Percentiles rank a stretch among this genome's conserved stretches.
These are phyloP conservation scores for Nidula microcarpa DNA, from an alignment of 768 basidiomycete genomes.

Conservation along the genomic window DNA sequence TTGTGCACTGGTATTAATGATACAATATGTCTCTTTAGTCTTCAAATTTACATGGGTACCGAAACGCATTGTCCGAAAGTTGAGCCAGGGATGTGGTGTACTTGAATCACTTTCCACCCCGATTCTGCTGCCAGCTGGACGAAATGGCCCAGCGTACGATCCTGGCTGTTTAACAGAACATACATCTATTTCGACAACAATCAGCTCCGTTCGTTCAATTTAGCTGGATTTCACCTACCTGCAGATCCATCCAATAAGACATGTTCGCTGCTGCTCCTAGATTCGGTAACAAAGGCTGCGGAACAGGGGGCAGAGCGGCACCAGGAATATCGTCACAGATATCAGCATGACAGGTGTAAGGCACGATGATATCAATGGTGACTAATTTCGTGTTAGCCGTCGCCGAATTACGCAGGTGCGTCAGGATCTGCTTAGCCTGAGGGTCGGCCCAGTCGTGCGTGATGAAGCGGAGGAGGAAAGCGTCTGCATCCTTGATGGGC, in stretches of 20 bases:
- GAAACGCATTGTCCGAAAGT: background rate
- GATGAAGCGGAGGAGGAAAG: slow-evolving; percentile 54
- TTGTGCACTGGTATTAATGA: no score
- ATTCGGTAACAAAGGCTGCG: background rate
- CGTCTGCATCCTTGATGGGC: slow-evolving; percentile 30
- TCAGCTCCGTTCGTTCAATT: background rate
- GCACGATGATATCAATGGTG: background rate
- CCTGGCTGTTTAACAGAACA: background rate
- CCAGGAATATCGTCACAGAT: background rate
- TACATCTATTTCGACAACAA: background rate
- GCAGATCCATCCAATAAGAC: background rate
- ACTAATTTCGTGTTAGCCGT: background rate
- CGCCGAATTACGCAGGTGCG: background rate
- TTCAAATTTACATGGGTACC: background rate
- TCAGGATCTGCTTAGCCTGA: background rate
- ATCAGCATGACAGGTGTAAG: background rate
- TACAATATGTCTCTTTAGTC: no score
- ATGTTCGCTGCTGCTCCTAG: background rate
- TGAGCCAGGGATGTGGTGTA: background rate
- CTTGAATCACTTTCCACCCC: background rate
- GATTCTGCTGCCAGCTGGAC: background rate
- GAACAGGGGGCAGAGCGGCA: background rate
- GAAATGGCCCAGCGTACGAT: background rate
- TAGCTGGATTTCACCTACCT: background rate
- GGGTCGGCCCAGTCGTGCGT: slow-evolving; percentile 64